Evolutionary conservation across 768 basidiomycete genomes (phyloP).

Genomic region (Lyophyllum atratum): DNA sequence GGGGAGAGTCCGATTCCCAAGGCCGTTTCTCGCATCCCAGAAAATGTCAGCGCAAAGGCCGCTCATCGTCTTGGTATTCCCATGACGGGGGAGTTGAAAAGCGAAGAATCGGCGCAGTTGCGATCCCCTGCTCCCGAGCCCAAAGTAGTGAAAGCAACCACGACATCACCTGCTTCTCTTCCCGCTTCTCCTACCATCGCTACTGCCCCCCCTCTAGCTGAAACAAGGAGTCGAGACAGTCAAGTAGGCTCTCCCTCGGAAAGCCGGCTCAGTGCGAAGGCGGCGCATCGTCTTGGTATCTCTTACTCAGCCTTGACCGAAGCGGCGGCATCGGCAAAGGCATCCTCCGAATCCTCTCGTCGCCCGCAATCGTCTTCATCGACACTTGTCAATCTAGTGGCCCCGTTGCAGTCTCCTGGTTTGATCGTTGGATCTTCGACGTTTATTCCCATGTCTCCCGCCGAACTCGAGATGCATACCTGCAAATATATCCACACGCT

Average conservation of each 20-base stretch:
- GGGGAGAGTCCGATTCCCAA: conserved; percentile 19
- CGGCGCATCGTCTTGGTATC: conserved; percentile 41
- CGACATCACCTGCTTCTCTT: background rate
- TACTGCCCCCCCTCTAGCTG: conserved; percentile 5
- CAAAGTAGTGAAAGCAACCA: background rate
- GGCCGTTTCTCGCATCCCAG: conserved; percentile 22
- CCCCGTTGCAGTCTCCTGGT: conserved; percentile 58
- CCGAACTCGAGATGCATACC: conserved; percentile 75
- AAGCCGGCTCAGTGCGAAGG: conserved; percentile 36
- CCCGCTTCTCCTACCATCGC: background rate
- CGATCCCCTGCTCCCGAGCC: background rate
- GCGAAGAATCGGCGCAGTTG: background rate
- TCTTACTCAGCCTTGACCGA: conserved; percentile 31
- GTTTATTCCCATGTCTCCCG: conserved; percentile 57
- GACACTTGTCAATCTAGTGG: conserved; percentile 11
- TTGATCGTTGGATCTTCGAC: conserved; percentile 59
- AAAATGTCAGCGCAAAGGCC: conserved; percentile 34
- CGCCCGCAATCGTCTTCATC: conserved; percentile 21
- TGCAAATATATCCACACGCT: conserved; percentile 69
- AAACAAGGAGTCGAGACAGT: background rate
- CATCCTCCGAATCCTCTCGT: conserved; percentile 23
- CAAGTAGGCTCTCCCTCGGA: conserved; percentile 4
- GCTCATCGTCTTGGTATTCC: conserved; percentile 39
- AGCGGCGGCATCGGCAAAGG: conserved; percentile 27
- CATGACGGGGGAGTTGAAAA: conserved; percentile 6